Conservation (phyloP, 192 early-diverging fungal genomes). For the Coemansia erecta region DNA sequence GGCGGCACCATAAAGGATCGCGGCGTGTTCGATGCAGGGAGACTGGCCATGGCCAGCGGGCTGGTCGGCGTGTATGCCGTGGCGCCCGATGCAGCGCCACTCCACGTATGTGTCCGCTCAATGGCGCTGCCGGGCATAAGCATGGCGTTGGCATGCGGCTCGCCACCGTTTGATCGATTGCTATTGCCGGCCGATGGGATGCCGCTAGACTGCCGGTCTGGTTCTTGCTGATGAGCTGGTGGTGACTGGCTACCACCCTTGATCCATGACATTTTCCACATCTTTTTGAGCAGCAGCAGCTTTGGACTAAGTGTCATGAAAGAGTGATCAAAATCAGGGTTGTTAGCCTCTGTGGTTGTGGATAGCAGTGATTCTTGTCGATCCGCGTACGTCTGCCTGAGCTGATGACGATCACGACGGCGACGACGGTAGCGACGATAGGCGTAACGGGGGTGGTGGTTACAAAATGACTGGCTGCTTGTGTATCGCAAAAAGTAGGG, state of each 20-base stretch:
- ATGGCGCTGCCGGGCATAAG: not conserved
- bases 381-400: not conserved
- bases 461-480: not conserved
- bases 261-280: conserved; percentile 50
- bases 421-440: not conserved
- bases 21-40: conserved; percentile 12
- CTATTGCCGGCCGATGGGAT: not conserved
- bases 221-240: conserved; percentile 11
- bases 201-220: not conserved
- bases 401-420: not conserved
- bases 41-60: conserved; percentile 22
- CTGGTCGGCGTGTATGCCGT: conserved; percentile 38
- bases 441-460: not conserved
- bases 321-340: conserved; percentile 5
- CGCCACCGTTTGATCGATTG: not conserved
- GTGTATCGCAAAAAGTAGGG: conserved; percentile 3
- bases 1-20: conserved; percentile 23
- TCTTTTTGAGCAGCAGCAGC: conserved; percentile 34
- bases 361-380: not conserved
- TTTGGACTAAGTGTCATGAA: conserved; percentile 43
- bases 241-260: conserved; percentile 15
- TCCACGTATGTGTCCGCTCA: conserved; percentile 19
- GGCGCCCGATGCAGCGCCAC: conserved; percentile 11
- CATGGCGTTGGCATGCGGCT: not conserved
- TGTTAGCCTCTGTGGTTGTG: not conserved